Conservation (phyloP, 805 yeast species). For the Teunomyces atbi region DNA sequence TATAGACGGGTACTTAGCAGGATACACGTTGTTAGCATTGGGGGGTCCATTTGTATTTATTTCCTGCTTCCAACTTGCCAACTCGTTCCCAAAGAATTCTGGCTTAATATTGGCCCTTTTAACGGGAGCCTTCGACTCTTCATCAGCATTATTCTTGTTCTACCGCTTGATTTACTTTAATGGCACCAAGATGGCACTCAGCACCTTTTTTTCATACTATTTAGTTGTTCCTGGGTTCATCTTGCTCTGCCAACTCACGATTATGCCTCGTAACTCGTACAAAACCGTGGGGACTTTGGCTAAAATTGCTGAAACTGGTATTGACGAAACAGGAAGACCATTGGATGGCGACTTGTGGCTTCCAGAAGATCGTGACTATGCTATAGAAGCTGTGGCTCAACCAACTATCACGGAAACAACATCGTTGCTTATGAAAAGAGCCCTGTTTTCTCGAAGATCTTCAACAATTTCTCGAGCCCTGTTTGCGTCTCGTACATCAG, state of each 20-base stretch:
- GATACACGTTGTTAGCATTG: conserved; percentile 74
- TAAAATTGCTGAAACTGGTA: conserved; percentile 67
- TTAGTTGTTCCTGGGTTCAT: conserved; percentile 78
- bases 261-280: conserved; percentile 81
- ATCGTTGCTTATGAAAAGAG: conserved; percentile 34
- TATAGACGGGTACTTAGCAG: conserved; percentile 66
- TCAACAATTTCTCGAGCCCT: conserved; percentile 37
- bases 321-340: conserved; percentile 67
- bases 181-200: conserved; percentile 41
- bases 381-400: conserved; percentile 19
- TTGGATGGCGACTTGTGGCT: conserved; percentile 45
- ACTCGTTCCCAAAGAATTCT: conserved; percentile 37
- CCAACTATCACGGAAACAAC: conserved; percentile 43
- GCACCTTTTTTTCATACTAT: conserved; percentile 64
- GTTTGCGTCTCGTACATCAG: conserved; percentile 31
- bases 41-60: conserved; percentile 96
- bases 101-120: conserved; percentile 30
- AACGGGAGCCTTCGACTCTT: conserved; percentile 91
- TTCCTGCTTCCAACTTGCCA: conserved; percentile 85
- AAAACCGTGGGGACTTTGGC: conserved; percentile 68
- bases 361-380: conserved; percentile 30
- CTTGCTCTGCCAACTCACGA: conserved; percentile 62
- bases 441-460: conserved; percentile 28
- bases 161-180: conserved; percentile 66
- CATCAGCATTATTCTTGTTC: conserved; percentile 79